Evolutionary conservation across 2,329 filamentous ascomycete genomes (phyloP).

Genomic region (Penicillium paneum): DNA sequence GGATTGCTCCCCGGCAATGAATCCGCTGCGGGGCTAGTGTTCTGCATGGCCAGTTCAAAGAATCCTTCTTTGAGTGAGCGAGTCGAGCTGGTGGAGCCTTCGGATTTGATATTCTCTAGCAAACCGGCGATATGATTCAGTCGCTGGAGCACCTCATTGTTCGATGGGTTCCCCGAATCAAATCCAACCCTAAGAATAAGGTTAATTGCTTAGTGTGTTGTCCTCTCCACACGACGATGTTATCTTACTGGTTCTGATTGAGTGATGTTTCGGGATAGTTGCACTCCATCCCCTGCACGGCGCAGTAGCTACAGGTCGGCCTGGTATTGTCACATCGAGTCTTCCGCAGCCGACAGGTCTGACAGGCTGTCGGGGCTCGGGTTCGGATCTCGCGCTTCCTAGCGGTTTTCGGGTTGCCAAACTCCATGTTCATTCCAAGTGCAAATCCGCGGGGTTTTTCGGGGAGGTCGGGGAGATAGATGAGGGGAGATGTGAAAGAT

Average conservation of each 20-base stretch:
- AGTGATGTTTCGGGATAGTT: conserved; percentile 24
- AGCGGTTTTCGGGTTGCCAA: conserved; percentile 9
- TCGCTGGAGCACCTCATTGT: conserved; percentile 21
- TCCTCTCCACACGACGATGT: neutral
- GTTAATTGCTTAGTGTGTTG: neutral
- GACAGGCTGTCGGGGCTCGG: conserved; percentile 26
- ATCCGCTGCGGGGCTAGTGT: conserved; percentile 14
- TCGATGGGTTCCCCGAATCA: conserved; percentile 14
- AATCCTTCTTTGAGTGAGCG: conserved; percentile 18
- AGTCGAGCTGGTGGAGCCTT: conserved; percentile 14
- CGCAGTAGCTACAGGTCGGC: conserved; percentile 25
- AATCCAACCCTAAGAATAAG: conserved; percentile 13
- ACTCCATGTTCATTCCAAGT: conserved; percentile 13
- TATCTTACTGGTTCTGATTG: conserved; percentile 20
- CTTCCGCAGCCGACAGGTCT: conserved; percentile 25
- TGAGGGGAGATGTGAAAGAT: neutral
- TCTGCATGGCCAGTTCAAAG: conserved; percentile 13
- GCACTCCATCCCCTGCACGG: conserved; percentile 20
- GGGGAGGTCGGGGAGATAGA: conserved; percentile 17
- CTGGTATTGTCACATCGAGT: conserved; percentile 26
- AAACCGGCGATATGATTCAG: conserved; percentile 21
- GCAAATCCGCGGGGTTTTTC: conserved; percentile 4
- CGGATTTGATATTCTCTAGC: conserved; percentile 23
- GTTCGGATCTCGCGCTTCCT: conserved; percentile 25
- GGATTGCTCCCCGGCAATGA: conserved; percentile 6